Conservation (phyloP, 2,329 filamentous ascomycete species). For the Pleurostoma richardsiae region DNA sequence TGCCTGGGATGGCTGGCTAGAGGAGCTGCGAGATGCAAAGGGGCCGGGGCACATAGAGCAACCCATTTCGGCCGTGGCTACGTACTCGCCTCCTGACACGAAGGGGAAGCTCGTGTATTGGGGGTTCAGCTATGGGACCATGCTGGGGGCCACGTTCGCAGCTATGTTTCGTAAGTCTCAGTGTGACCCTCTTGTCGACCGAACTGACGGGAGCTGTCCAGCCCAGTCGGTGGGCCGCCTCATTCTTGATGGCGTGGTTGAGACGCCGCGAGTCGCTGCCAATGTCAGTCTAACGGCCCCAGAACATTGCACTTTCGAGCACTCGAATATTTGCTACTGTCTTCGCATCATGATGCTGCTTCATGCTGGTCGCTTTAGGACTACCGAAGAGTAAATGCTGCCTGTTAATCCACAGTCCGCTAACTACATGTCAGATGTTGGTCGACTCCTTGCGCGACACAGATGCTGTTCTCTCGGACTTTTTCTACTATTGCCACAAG, state of each 20-base stretch:
- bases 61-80: background rate
- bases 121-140: constrained; percentile 43
- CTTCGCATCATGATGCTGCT: too few relatives aligned
- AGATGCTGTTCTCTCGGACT: background rate
- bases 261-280: background rate
- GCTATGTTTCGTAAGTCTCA: constrained; percentile 29
- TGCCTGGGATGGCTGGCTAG: constrained; percentile 28
- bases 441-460: background rate
- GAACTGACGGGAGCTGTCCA: constrained; percentile 29
- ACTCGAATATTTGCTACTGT: too few relatives aligned
- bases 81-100: background rate
- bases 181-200: constrained; percentile 21
- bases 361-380: too few relatives aligned
- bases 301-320: too few relatives aligned
- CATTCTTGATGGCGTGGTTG: constrained; percentile 28
- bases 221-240: constrained; percentile 31
- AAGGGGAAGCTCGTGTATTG: constrained; percentile 21
- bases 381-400: too few relatives aligned
- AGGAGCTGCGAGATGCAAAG: constrained; percentile 11
- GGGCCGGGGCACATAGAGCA: background rate
- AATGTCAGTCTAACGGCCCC: too few relatives aligned
- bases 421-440: background rate
- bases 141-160: constrained; percentile 32
- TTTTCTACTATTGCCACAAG: constrained; percentile 26
- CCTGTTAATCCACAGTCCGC: too few relatives aligned